These are phyloP conservation scores for Fragaria iinumae DNA, from an alignment of 306 rosid genomes.

Conservation along the genomic window DNA sequence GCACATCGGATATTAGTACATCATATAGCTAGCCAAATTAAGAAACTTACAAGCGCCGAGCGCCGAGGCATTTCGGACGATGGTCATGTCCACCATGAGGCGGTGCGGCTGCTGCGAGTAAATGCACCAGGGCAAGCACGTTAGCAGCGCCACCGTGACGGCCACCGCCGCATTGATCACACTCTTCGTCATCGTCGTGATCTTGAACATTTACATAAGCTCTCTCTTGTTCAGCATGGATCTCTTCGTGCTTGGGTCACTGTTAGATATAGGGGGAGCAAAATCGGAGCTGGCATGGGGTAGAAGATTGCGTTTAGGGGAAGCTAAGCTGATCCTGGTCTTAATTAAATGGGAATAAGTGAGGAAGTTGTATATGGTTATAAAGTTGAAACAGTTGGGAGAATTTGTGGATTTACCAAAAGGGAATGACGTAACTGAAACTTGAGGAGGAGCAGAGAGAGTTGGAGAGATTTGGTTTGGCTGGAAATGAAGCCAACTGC, in stretches of 20 bases:
- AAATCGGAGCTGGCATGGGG: not conserved
- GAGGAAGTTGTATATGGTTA: not conserved
- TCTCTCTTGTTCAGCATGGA: not conserved
- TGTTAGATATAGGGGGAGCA: not conserved
- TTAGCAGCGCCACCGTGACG: slow-evolving; percentile 25
- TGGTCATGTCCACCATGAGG: slow-evolving; percentile 68
- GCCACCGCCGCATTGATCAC: slow-evolving; percentile 28
- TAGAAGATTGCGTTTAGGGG: not conserved
- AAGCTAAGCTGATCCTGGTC: not conserved
- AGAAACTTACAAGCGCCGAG: slow-evolving; percentile 53
- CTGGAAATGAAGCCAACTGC: not conserved
- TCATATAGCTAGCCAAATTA: too few species aligned
- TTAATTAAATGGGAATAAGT: not conserved
- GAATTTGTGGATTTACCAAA: not conserved
- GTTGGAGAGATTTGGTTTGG: not conserved
- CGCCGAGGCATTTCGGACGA: slow-evolving; percentile 53
- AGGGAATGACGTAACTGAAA: not conserved
- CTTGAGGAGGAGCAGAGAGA: not conserved
- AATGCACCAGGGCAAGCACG: slow-evolving; percentile 36
- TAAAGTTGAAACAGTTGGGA: not conserved
- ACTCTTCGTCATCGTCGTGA: slow-evolving; percentile 1
- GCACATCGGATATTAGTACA: not conserved
- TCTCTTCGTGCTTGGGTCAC: not conserved
- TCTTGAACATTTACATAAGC: not conserved
- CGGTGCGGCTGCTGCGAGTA: slow-evolving; percentile 25